phyloP scores from a whole-genome alignment of 805 yeast species.

The Candida germanica region DNA sequence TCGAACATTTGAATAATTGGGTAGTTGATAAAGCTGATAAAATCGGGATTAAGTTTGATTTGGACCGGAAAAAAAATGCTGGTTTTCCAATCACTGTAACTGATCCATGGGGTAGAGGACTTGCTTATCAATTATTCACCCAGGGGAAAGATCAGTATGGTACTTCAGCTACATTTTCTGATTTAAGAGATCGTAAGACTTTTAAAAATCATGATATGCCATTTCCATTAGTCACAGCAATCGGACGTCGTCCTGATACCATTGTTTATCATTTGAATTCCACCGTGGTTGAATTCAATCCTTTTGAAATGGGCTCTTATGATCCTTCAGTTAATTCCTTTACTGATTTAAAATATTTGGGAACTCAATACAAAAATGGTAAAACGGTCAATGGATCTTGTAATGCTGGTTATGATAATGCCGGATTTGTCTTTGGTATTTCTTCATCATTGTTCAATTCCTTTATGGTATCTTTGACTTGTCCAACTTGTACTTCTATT shows the following conservation, averaged over 20 bases:
- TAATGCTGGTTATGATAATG: slow-evolving; percentile 36
- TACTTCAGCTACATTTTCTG: slow-evolving; percentile 31
- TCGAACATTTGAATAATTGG: slow-evolving; percentile 31
- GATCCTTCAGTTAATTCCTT: slow-evolving; percentile 38
- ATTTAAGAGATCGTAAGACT: slow-evolving; percentile 22
- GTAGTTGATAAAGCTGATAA: slow-evolving; percentile 21
- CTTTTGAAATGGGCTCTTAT: slow-evolving; percentile 42
- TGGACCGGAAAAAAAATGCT: slow-evolving; percentile 45
- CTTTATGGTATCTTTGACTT: slow-evolving; percentile 31
- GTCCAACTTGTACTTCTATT: slow-evolving; percentile 28
- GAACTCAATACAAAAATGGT: slow-evolving; percentile 33
- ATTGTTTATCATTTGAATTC: slow-evolving; percentile 31
- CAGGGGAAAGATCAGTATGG: slow-evolving; percentile 21
- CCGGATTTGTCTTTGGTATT: slow-evolving; percentile 38
- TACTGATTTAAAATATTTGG: slow-evolving; percentile 35
- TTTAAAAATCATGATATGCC: slow-evolving; percentile 40
- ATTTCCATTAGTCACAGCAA: slow-evolving; percentile 35
- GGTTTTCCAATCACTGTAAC: slow-evolving; percentile 69
- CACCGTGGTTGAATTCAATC: slow-evolving; percentile 39
- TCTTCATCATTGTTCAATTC: slow-evolving; percentile 39
- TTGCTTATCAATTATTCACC: slow-evolving; percentile 62
- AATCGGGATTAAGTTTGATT: slow-evolving; percentile 48
- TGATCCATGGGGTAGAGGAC: slow-evolving; percentile 77
- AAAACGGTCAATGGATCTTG: slow-evolving; percentile 24
- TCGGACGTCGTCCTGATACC: slow-evolving; percentile 35